Evolutionary conservation across 371 early-diverging fungal species (phyloP), one percentile per base, ranked within the genome.

Genomic region (Circinella umbellata): DNA sequence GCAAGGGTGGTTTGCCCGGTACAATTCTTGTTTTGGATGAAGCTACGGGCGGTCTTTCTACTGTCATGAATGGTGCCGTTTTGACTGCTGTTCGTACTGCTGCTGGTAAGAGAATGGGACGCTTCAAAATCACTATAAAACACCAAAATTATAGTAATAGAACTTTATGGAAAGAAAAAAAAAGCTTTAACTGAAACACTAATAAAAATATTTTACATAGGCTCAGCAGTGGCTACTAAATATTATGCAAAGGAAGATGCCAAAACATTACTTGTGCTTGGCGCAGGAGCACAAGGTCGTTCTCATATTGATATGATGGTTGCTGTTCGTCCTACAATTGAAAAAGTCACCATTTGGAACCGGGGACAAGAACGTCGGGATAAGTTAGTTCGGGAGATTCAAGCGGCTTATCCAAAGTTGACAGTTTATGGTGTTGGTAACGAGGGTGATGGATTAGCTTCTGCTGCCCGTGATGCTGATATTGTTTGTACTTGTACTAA

Each of bases 401-500:
- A 73, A 15, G 54, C 57, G 3, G 72, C 73, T 10, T 82, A 82
- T 55, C 78, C 74, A 5, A 42, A 66, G 7, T 71, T 71, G 34
- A 72, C 67, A 9, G 72, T 81, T 15, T 59, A 61, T 3, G 72
- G 74, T 4, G 78, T 70, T 47, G 76, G 73, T n/a, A 73, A 70
- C 47, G 80, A 74, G 14, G 72, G 73, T 35, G 83, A 80, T 46
- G 42, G 42, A 9, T 61, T 87, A 17, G 74, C 78, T 64, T 53
- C 53, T 39, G 71, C 85, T 35, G 85, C 87, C 1, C 73, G 70
- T 48, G 37, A 73, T 1, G 89, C 90, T 1, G 85, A 90, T 49
- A 82, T 90, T 46, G 79, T 90, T 13, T 88, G 89, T 65, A 88
- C 90, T 0, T 88, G 88, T 65, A 90, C 90, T 8, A 88, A 87